These are phyloP conservation scores for Calocera cornea DNA, from an alignment of 768 basidiomycete genomes.

Conservation along the genomic window DNA sequence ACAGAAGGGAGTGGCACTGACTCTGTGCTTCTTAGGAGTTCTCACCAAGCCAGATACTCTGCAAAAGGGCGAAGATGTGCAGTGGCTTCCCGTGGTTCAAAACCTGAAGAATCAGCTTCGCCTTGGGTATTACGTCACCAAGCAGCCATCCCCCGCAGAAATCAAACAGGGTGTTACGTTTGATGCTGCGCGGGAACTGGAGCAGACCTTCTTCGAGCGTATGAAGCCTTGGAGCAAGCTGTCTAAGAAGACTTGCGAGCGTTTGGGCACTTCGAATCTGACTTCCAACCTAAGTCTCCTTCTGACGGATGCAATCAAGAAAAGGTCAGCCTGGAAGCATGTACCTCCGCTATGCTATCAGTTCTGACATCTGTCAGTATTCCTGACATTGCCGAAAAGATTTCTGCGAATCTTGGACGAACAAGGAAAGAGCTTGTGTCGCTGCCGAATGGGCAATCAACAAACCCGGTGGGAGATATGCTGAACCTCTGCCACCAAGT, in stretches of 20 bases:
- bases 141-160: conserved; percentile 40
- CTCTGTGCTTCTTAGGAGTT: too few species aligned
- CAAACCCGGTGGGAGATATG: background rate
- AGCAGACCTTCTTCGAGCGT: conserved; percentile 40
- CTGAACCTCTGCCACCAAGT: background rate
- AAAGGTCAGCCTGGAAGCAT: conserved; percentile 39
- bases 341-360: background rate
- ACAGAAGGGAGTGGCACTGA: background rate
- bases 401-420: conserved; percentile 32
- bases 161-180: conserved; percentile 42
- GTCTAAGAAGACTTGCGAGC: background rate
- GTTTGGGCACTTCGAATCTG: conserved; percentile 19
- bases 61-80: conserved; percentile 37
- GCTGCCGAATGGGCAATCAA: background rate
- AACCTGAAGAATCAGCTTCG: conserved; percentile 28
- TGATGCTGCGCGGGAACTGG: conserved; percentile 42
- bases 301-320: conserved; percentile 48
- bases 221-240: conserved; percentile 11
- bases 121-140: conserved; percentile 50
- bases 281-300: conserved; percentile 45
- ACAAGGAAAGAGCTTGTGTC: conserved; percentile 24
- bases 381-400: conserved; percentile 46
- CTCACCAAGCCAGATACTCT: conserved; percentile 65
- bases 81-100: conserved; percentile 33
- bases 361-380: conserved; percentile 27